Base-by-base conservation (phyloP, 164 flowering plant genomes). In the Vitis rupestris region DNA sequence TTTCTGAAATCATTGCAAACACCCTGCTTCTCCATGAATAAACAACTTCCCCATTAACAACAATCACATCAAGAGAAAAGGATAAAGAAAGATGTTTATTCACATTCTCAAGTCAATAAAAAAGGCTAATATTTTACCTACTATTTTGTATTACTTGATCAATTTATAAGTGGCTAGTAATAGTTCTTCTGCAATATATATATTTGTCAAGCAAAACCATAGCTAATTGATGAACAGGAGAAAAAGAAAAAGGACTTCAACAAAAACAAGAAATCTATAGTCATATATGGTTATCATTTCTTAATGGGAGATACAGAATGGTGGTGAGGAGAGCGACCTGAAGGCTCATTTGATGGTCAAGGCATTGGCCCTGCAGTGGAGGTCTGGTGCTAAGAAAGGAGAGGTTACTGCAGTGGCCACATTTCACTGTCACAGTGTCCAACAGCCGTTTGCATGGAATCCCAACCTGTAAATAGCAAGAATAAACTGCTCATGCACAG, bases 341-440 rank as follows among this genome's bases (percentile, higher is more conserved):
- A 67, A 78, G 76, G 59, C 52, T 78, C 52, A 82, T 53, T 17
- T 79, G 91, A 61, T 78, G 85, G 67, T 84, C 91, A 62, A 82
- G 75, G 69, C 80, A 77, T 61, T 83, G 92, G 59, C 72, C 83
- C 78, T 84, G 93, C 11, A 79, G 65, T 11, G 89, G 82, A 72
- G 91, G 86, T 76, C 91, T 87, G n/a, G 89, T 83, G 83, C 80
- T 88, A 3, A 92, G 89, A 64, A 86, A 91, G n/a, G 93, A 92
- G 64, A 93, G 84, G 63, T 88, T 91, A 63, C 91, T 82, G 75
- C 98, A 93, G 53, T 93, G 98, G 2, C 98, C 99, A 67, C 99
- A 95, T 77, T 91, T 93, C 74, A 94, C 99, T 16, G 97, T 94
- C 82, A 92, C 94, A 1, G 93, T 88, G 12, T 92, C 97, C 78